Base-by-base conservation (phyloP, 1,284 basidiomycete species). In the Takashimella koratensis region DNA sequence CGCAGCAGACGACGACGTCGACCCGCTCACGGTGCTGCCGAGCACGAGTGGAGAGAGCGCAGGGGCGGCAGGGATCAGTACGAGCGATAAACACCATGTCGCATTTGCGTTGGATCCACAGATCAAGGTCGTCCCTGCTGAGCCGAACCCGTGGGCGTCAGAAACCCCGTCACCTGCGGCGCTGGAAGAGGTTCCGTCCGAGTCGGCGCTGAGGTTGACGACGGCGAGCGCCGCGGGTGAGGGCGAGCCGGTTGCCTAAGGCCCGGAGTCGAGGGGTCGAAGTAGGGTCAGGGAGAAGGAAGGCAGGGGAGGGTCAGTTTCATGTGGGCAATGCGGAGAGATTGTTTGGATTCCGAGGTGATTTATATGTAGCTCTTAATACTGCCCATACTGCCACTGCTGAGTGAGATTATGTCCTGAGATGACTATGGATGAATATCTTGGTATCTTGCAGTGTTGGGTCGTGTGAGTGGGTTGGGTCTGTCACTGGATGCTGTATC, bases 71-170 rank as follows among this genome's bases (percentile, higher is more conserved):
- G 42, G 22, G 6, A 11, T 6, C 6, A 23, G 22, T 43, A n/a
- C 36, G 11, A n/a, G 36, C 36, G 36, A 11, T 11, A n/a, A n/a
- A 43, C 22, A 20, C 11, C 42, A 11, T n/a, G 42, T 43, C 8
- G 42, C 30, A 8, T 36, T 36, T 36, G 19, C 42, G 19, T 16
- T 23, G 23, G 26, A 25, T 19, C 23, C 22, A n/a, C 43, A 20
- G 19, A 43, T 23, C 22, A 46, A n/a, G 11, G 12, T 22, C 43
- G 43, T 20, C 12, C 46, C 46, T 13, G 12, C 24, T 19, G 46
- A 48, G 39, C 46, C 46, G 21, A 48, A 48, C 21, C 46, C 46
- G 4, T 48, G 46, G 46, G 46, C 46, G 4, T 48, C 30, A 21
- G 46, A 30, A 16, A 36, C 10, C 16, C 30, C 30, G 30, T 36